A percentile compares a stretch with the other conserved stretches of the same genome.
These are phyloP conservation scores for Trichosporon inkin DNA, from an alignment of 1,284 basidiomycete genomes.

Conservation along the genomic window DNA sequence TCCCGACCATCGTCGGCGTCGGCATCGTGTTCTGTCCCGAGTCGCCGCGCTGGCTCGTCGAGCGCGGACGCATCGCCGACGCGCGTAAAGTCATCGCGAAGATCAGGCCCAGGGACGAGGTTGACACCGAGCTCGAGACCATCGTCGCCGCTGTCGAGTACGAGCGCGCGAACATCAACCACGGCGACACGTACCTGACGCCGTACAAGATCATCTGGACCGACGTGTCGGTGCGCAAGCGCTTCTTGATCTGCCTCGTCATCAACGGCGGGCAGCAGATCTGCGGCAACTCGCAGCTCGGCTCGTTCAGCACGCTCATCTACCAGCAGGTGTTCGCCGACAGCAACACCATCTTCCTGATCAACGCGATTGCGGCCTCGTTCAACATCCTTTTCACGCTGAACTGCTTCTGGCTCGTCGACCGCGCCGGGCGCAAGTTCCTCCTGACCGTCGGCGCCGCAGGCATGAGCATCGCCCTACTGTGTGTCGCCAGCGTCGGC, in stretches of 20 bases:
- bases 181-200: slow-evolving; percentile 3
- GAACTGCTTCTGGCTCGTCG: slow-evolving; percentile 15
- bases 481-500: slow-evolving; percentile 21
- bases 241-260: slow-evolving; percentile 22
- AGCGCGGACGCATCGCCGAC: slow-evolving; percentile 35
- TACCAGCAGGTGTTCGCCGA: slow-evolving; percentile 24
- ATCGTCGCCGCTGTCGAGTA: slow-evolving; percentile 25
- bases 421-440: background rate
- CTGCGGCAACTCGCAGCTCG: slow-evolving; percentile 21
- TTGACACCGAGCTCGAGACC: slow-evolving; percentile 22
- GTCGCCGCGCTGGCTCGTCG: slow-evolving; percentile 60
- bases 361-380: slow-evolving; percentile 24
- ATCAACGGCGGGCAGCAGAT: slow-evolving; percentile 28
- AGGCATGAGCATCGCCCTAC: slow-evolving; percentile 20
- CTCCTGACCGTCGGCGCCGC: slow-evolving; percentile 6
- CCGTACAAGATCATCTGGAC: slow-evolving; percentile 17
- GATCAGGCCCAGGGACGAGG: slow-evolving; percentile 18
- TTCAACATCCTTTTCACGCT: slow-evolving; percentile 22
- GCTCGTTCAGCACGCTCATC: slow-evolving; percentile 24
- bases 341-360: slow-evolving; percentile 23
- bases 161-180: slow-evolving; percentile 15
- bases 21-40: slow-evolving; percentile 52
- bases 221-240: slow-evolving; percentile 24
- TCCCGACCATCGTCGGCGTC: slow-evolving; percentile 31
- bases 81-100: slow-evolving; percentile 15